Conservation (phyloP, 257 asterid species). For the Solanum paucissectum region DNA sequence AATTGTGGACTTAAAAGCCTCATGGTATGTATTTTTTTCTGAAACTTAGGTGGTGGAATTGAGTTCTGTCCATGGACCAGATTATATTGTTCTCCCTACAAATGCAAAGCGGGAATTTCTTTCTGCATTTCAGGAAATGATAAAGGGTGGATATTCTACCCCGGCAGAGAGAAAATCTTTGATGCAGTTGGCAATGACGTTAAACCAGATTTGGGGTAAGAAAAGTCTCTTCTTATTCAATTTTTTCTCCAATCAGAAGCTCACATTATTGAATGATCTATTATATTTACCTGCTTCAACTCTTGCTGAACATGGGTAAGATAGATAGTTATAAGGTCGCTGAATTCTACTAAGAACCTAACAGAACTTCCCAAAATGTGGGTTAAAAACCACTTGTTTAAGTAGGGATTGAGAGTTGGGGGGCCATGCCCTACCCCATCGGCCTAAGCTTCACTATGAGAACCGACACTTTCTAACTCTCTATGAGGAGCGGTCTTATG, state of each 20-base stretch:
- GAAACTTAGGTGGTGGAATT: slow-evolving; percentile 61
- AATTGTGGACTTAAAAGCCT: background rate
- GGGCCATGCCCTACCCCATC: background rate
- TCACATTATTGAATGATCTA: background rate
- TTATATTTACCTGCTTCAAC: background rate
- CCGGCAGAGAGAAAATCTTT: slow-evolving; percentile 59
- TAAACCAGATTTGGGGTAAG: slow-evolving; percentile 81
- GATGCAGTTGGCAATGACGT: slow-evolving; percentile 40
- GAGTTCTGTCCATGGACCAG: slow-evolving; percentile 47
- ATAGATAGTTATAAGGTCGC: background rate
- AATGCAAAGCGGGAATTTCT: slow-evolving; percentile 57
- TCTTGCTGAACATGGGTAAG: background rate
- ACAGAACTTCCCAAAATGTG: background rate
- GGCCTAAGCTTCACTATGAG: background rate
- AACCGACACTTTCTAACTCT: background rate
- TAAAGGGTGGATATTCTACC: slow-evolving; percentile 31
- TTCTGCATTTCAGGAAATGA: slow-evolving; percentile 56
- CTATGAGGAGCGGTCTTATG: background rate
- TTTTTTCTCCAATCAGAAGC: background rate
- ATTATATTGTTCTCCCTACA: slow-evolving; percentile 35
- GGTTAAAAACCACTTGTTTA: background rate
- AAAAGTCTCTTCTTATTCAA: background rate
- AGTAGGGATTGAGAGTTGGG: background rate
- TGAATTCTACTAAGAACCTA: background rate
- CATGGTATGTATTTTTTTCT: background rate